Percentiles rank a stretch among this genome's conserved stretches.
Conservation (phyloP, 2,329 filamentous ascomycete genomes). For the Talaromyces verruculosus region DNA sequence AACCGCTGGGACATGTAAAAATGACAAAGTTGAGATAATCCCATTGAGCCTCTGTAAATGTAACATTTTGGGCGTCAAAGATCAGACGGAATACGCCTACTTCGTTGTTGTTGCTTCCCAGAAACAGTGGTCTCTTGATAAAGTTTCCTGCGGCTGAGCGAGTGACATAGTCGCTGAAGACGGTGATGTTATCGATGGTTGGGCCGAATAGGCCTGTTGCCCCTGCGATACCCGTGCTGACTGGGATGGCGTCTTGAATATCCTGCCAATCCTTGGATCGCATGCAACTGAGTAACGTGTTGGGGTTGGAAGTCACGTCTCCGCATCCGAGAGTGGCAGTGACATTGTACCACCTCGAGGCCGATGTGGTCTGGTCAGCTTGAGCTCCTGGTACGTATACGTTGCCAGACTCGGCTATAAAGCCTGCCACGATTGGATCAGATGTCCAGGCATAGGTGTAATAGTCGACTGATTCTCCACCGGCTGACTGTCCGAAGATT, state of each 20-base stretch:
- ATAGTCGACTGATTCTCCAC: constrained; percentile 56
- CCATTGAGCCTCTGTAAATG: constrained; percentile 7
- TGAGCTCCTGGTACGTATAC: constrained; percentile 4
- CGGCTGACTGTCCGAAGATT: constrained; percentile 74
- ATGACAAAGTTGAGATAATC: constrained; percentile 9
- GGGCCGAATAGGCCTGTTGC: constrained; percentile 9
- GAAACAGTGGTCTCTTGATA: constrained; percentile 5
- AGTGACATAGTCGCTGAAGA: constrained; percentile 12
- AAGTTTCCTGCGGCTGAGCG: constrained; percentile 11
- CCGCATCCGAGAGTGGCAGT: constrained; percentile 11
- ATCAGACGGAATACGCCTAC: constrained; percentile 5
- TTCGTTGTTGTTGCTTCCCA: constrained; percentile 17
- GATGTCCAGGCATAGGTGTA: constrained; percentile 16
- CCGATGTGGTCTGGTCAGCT: not conserved
- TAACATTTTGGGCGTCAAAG: not conserved
- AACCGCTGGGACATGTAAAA: constrained; percentile 16
- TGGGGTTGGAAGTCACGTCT: constrained; percentile 3
- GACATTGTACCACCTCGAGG: constrained; percentile 10
- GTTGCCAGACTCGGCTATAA: constrained; percentile 15
- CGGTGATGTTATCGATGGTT: constrained; percentile 12
- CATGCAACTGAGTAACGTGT: constrained; percentile 10
- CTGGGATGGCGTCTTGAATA: not conserved
- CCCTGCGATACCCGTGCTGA: not conserved
- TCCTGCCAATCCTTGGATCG: constrained; percentile 13
- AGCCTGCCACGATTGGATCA: constrained; percentile 16